Percentiles rank a stretch among this genome's conserved stretches.
Conservation (phyloP, 352 stramenopile species). For the Pythium scleroteichum region DNA sequence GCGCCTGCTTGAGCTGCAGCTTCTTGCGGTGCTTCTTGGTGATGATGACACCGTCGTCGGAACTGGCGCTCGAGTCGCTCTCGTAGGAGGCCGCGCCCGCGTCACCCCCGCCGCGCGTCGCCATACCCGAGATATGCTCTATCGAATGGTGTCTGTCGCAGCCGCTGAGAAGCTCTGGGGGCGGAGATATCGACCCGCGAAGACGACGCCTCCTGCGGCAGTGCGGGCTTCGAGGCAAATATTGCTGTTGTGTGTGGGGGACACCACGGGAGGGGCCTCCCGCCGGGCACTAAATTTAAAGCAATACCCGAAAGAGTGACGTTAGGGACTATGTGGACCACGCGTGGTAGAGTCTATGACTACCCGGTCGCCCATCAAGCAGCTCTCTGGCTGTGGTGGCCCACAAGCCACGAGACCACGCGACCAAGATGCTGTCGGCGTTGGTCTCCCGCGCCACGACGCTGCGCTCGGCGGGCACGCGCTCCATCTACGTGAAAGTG, state of each 20-base stretch:
- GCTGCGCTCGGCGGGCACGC: conserved; percentile 19
- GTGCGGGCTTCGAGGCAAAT: background rate
- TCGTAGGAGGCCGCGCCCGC: conserved; percentile 28
- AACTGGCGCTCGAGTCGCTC: conserved; percentile 59
- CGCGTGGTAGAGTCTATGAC: too few relatives aligned
- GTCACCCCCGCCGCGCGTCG: conserved; percentile 10
- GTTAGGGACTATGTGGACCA: background rate
- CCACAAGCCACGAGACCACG: background rate
- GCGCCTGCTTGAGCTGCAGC: conserved; percentile 57
- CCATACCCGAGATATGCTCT: conserved; percentile 6
- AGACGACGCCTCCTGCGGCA: background rate
- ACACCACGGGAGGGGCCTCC: too few relatives aligned
- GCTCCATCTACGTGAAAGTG: conserved; percentile 60
- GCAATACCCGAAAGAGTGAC: background rate
- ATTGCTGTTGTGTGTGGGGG: too few relatives aligned
- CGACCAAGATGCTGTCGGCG: conserved; percentile 25
- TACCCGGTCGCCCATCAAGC: background rate
- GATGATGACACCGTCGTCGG: conserved; percentile 77
- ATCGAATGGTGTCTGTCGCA: background rate
- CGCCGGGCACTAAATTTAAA: too few relatives aligned
- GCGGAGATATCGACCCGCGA: background rate
- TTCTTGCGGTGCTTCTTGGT: conserved; percentile 65
- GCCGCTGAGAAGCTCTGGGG: background rate
- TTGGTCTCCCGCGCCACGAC: conserved; percentile 23
- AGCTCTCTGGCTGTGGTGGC: background rate